Evolutionary conservation across 2,329 filamentous ascomycete species (phyloP).

Genomic region (Fusarium sp.): DNA sequence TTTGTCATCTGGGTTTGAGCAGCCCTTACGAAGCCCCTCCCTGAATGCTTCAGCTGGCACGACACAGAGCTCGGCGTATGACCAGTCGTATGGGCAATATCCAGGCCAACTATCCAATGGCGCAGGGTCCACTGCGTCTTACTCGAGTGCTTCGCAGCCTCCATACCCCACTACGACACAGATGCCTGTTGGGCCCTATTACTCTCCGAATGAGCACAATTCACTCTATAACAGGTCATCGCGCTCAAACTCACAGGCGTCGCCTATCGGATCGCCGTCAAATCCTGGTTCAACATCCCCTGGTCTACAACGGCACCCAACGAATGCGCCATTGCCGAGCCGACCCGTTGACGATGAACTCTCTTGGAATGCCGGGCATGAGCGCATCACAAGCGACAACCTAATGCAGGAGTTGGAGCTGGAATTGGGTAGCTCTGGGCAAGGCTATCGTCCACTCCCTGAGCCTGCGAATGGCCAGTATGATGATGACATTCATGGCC

Average conservation of each 20-base stretch:
- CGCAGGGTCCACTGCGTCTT: conserved; percentile 56
- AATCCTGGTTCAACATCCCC: conserved; percentile 58
- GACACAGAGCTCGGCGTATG: conserved; percentile 54
- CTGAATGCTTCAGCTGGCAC: conserved; percentile 49
- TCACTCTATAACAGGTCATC: conserved; percentile 62
- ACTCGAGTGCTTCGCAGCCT: conserved; percentile 57
- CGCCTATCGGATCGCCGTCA: conserved; percentile 63
- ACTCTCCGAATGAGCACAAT: conserved; percentile 63
- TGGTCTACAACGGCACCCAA: conserved; percentile 70
- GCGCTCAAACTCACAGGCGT: conserved; percentile 67
- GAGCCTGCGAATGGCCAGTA: conserved; percentile 63
- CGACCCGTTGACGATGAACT: conserved; percentile 64
- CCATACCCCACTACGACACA: conserved; percentile 69
- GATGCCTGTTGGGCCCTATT: conserved; percentile 68
- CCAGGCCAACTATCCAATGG: conserved; percentile 59
- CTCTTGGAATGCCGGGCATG: conserved; percentile 60
- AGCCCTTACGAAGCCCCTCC: conserved; percentile 57
- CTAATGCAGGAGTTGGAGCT: conserved; percentile 73
- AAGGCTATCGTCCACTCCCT: conserved; percentile 56
- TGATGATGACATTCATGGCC: conserved; percentile 60
- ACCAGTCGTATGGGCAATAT: conserved; percentile 58
- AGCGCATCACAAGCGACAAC: conserved; percentile 64
- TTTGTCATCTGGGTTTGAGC: conserved; percentile 59
- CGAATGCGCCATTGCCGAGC: conserved; percentile 72
- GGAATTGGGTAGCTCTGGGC: conserved; percentile 60